Conservation (phyloP, 495 filamentous ascomycete genomes). For the Entonaema liquescens region DNA sequence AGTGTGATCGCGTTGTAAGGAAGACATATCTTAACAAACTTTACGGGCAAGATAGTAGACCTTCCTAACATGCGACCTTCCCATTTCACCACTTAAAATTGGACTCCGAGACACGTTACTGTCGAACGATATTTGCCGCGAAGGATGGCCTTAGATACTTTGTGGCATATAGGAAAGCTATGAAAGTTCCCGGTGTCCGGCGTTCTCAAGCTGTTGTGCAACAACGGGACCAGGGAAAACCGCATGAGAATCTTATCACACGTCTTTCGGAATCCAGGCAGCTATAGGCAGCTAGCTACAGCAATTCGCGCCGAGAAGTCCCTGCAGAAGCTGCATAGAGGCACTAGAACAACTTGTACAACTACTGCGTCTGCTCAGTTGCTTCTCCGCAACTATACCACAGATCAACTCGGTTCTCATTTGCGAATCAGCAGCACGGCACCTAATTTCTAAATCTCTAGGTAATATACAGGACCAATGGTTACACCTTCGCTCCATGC, state of each 20-base stretch:
- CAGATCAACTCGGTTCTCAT: conserved; percentile 20
- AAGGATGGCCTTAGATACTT: not conserved
- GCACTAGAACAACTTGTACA: conserved; percentile 19
- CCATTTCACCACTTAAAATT: not conserved
- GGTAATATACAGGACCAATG: conserved; percentile 11
- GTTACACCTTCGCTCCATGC: conserved; percentile 22
- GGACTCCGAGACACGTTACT: not conserved
- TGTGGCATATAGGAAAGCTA: conserved; percentile 1
- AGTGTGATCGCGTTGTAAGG: not conserved
- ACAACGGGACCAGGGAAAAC: conserved; percentile 24
- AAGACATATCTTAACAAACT: not conserved
- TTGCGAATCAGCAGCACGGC: conserved; percentile 8
- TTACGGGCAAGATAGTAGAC: not conserved
- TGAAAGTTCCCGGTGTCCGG: not conserved
- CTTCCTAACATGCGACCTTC: not conserved
- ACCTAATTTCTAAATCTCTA: conserved; percentile 7
- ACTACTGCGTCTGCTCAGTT: conserved; percentile 15
- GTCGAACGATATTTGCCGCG: not conserved
- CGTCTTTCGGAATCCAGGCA: conserved; percentile 13
- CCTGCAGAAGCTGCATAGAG: conserved; percentile 20
- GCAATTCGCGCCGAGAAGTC: conserved; percentile 1
- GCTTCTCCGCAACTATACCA: not conserved
- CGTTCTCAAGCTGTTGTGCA: conserved; percentile 17
- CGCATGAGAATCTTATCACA: conserved; percentile 30
- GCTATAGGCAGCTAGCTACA: conserved; percentile 4